These are phyloP conservation scores for Tilletia caries DNA, from an alignment of 1,284 basidiomycete species.

Conservation along the genomic window DNA sequence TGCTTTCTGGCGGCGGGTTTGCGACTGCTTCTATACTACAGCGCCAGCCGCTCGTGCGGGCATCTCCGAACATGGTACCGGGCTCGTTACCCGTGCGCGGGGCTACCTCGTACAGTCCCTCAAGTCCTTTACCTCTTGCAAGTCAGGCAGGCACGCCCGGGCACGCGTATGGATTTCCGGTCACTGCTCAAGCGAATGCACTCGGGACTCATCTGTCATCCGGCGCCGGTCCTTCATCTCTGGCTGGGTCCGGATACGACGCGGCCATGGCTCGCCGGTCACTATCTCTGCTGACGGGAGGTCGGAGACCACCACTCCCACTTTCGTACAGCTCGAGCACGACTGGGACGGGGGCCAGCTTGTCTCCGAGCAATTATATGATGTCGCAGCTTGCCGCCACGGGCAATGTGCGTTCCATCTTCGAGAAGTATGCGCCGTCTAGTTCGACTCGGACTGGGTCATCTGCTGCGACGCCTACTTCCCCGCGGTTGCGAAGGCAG, in stretches of 20 bases:
- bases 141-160: conserved; percentile 25
- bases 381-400: conserved; percentile 18
- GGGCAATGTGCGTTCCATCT: conserved; percentile 33
- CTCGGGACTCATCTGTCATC: conserved; percentile 1
- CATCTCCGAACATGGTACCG: conserved; percentile 11
- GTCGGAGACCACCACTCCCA: not conserved
- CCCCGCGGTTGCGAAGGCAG: not conserved
- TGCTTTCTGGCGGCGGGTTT: not conserved
- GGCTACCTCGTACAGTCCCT: conserved; percentile 36
- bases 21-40: conserved; percentile 17
- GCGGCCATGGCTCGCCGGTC: not conserved
- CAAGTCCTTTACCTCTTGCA: conserved; percentile 38
- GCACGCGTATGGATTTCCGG: not conserved
- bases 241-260: not conserved
- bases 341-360: conserved; percentile 20
- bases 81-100: conserved; percentile 21
- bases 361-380: conserved; percentile 13
- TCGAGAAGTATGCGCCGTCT: conserved; percentile 33
- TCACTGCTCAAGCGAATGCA: no score
- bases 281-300: not conserved
- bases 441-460: conserved; percentile 19
- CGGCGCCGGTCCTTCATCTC: conserved; percentile 7
- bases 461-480: not conserved
- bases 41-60: conserved; percentile 22
- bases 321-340: conserved; percentile 11